Conservation (phyloP, 805 yeast genomes). For the Starmerella stellata region DNA sequence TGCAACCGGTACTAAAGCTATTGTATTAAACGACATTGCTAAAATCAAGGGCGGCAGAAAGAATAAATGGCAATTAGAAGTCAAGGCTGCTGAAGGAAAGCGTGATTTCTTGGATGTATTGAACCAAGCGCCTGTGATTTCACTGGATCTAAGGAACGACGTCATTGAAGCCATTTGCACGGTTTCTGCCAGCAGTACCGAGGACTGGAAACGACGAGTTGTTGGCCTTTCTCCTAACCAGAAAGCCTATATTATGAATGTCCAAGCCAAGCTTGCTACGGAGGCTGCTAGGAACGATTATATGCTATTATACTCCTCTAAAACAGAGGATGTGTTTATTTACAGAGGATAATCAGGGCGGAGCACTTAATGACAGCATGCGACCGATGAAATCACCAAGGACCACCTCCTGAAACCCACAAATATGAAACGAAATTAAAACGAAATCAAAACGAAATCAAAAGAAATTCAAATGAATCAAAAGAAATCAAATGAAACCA, state of each 20-base stretch:
- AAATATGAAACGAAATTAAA: no score
- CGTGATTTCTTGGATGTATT: constrained; percentile 36
- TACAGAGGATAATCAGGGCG: constrained; percentile 39
- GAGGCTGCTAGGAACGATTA: constrained; percentile 55
- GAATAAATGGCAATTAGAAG: constrained; percentile 66
- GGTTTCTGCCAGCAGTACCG: constrained; percentile 19
- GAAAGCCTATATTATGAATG: constrained; percentile 56
- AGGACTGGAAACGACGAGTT: constrained; percentile 55
- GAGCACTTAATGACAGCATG: no score
- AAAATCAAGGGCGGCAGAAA: constrained; percentile 51
- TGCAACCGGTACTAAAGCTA: constrained; percentile 3
- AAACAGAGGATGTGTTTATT: constrained; percentile 50
- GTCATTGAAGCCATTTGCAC: constrained; percentile 54
- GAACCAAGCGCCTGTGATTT: constrained; percentile 51
- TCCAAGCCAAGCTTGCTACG: constrained; percentile 50
- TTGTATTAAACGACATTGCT: constrained; percentile 66
- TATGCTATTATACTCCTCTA: constrained; percentile 58
- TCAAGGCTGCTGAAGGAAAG: constrained; percentile 47
- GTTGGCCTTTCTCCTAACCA: constrained; percentile 72
- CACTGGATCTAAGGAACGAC: constrained; percentile 67
- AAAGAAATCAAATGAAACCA: no score
- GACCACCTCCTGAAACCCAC: no score
- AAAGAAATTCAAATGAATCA: no score
- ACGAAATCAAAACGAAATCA: no score
- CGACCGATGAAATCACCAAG: no score